Evolutionary conservation across 169 alveolate species (phyloP), one percentile per base, ranked within the genome.

Genomic region (Eimeria acervulina): DNA sequence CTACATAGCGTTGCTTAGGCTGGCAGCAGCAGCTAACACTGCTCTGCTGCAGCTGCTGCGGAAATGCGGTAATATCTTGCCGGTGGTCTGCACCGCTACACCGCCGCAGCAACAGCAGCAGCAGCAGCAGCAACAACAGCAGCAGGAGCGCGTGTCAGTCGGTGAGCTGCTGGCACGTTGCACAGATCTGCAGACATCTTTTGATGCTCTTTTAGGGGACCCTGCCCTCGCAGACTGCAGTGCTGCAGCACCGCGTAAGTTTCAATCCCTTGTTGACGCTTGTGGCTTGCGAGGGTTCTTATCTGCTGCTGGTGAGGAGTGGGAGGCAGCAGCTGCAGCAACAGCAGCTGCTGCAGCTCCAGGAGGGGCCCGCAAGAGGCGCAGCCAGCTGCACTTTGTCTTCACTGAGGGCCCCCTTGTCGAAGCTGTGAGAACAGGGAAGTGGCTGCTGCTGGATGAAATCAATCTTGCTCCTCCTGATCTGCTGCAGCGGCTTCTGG

Each of bases 391-490:
- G 44, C 95, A 96, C 38, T 99, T 98, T 93, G 98, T 98, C 96
- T 99, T 99, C 96, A 98, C 98, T 44, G 99, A 99, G 96, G 99
- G 99, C 10, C 98, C 99, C 68, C 97, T 99, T 44, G 97, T 99
- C n/a, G 98, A 99, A 95, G 99, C 99, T 6, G 98, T 99, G 95
- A 98, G 99, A 55, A 99, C 99, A 66, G 99, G 99, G 33, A 99
- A 99, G 52, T 99, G 99, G 99, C 97, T 99, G n/a, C 97, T 99
- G 74, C 98, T 99, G 33, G 99, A 99, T 97, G 99, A 99, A 97
- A 98, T 99, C 52, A 99, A 99, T 95, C 97, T 99, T 91, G 99
- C 99, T 7, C 99, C 99, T 40, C 98, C 98, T 31, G 99, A 99
- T 94, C 97, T 99, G 28, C 96, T 99, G 94, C 99, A 99, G 97